Percentiles rank a stretch among this genome's conserved stretches.
These are phyloP conservation scores for Puccinellia tenuiflora DNA, from an alignment of 176 grass and related monocot genomes.

Conservation along the genomic window DNA sequence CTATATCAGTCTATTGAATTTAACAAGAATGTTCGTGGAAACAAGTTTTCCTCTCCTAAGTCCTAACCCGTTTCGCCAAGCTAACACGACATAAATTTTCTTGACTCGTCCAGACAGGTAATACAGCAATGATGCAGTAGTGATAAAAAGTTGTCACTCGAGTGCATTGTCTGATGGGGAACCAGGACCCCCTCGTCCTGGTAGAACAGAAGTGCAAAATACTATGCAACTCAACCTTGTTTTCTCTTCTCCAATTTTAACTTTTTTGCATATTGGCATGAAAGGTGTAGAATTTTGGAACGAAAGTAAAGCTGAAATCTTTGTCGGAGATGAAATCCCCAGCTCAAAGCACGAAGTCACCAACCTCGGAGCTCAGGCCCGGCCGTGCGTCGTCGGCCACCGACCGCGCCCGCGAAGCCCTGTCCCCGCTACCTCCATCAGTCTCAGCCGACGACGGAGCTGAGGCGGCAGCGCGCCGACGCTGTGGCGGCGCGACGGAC, in stretches of 20 bases:
- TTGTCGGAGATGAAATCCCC: neutral
- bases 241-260: neutral
- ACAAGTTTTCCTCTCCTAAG: neutral
- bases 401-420: neutral
- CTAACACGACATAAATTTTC: neutral
- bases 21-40: neutral
- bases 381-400: neutral
- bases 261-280: neutral
- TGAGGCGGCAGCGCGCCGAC: neutral
- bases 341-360: neutral
- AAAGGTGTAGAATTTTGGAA: neutral
- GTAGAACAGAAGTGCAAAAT: neutral
- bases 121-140: neutral
- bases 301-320: neutral
- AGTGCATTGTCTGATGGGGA: neutral
- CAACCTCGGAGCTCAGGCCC: constrained; percentile 24
- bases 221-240: neutral
- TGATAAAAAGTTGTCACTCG: neutral
- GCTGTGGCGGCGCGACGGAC: constrained; percentile 36
- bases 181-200: too few species aligned
- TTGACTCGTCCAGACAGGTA: neutral
- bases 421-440: neutral
- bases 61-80: neutral
- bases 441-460: neutral
- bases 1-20: neutral